Evolutionary conservation across 495 filamentous ascomycete species (phyloP), one percentile per base, ranked within the genome.

Genomic region (Aspergillus kassunensis): DNA sequence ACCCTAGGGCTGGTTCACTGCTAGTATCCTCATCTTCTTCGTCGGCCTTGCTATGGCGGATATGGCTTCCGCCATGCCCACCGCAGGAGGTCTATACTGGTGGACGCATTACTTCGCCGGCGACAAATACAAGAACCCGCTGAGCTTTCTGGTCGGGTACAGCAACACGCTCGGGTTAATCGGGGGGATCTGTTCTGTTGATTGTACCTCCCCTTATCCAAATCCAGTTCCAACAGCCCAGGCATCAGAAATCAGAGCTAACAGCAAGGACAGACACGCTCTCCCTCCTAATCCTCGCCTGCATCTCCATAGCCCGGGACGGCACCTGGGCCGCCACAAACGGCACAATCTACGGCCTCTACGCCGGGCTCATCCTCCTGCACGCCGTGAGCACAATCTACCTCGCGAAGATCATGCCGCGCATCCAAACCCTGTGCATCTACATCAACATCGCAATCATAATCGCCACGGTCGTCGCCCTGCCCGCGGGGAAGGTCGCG

Each of bases 11-110:
- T 87, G 84, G 84, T 79, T 87, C 37, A 60, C 76, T 15, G 82
- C 84, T 18, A 79, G 76, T 48, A 70, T 64, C 47, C 79, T 84
- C 45, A 86, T 87, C 49, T 82, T 87, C 55, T 64, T 83, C 27
- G 81, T 88, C 34, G 82, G 81, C 23, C 66, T 88, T 31, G 83
- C 84, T 12, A 84, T 88, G 82, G 83, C 84, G 19, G 84, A 88
- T 61, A 65, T 88, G 49, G 84, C 80, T 7, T 81, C 77, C 29
- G 80, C 84, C 2, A 86, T 88, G 82, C 85, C 85, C 13, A 88
- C 85, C 5, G 80, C 79, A 16, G 85, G 85, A 9, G 84, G 83
- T 10, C 66, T 87, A 4, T 86, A 87, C 59, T 87, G 80, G 75
- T 85, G 84, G 85, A 87, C 85, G 6, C 83, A 86, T 54, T 84